Evolutionary conservation across 2,329 filamentous ascomycete genomes (phyloP).

Genomic region (Drechslerella dactyloides): DNA sequence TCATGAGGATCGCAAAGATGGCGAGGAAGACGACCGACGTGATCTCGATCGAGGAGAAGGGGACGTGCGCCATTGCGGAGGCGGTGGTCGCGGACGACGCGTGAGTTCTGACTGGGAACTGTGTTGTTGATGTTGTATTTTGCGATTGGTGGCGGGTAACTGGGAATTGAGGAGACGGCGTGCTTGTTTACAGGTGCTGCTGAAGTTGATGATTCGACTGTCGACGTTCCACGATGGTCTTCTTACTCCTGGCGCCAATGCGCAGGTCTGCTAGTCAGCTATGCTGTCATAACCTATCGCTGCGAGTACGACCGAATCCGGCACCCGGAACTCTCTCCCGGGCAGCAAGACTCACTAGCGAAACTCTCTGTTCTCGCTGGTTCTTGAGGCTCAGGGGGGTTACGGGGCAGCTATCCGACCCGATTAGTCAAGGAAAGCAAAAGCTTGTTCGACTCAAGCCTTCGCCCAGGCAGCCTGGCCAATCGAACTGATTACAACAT

Average conservation of each 20-base stretch:
- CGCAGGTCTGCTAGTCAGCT: not conserved
- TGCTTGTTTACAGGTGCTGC: constrained; percentile 1
- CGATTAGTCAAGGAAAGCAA: not conserved
- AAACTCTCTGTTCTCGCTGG: no score
- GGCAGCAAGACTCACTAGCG: no score
- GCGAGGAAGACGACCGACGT: constrained; percentile 36
- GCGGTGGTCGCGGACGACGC: not conserved
- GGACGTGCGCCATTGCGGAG: constrained; percentile 14
- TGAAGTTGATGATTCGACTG: constrained; percentile 1
- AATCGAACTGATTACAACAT: not conserved
- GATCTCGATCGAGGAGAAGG: constrained; percentile 40
- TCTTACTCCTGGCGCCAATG: constrained; percentile 8
- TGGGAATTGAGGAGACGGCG: not conserved
- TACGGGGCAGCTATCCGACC: constrained; percentile 1
- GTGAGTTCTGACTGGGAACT: not conserved
- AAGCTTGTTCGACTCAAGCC: constrained; percentile 15
- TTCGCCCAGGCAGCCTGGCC: not conserved
- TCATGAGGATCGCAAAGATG: constrained; percentile 29
- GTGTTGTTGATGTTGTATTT: constrained; percentile 34
- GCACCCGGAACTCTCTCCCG: constrained; percentile 5
- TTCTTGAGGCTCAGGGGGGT: no score
- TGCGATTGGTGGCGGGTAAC: not conserved
- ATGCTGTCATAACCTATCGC: not conserved
- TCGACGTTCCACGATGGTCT: constrained; percentile 9
- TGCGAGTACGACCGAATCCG: constrained; percentile 36